Conservation (phyloP, 306 rosid genomes). For the Sicyos baderoa region DNA sequence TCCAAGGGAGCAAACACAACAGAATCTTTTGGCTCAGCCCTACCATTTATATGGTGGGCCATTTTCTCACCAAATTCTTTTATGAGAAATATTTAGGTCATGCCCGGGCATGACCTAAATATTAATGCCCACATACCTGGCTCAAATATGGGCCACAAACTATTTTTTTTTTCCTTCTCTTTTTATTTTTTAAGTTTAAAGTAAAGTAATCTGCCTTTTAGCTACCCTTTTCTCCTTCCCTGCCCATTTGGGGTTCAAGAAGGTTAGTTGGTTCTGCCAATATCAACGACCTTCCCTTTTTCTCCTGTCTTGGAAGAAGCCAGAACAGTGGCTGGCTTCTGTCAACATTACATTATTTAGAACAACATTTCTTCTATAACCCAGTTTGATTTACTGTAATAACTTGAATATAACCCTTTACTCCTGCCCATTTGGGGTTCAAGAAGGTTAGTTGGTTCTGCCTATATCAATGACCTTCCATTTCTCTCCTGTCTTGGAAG, state of each 20-base stretch:
- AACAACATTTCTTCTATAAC: neutral
- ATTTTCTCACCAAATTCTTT: constrained; percentile 18
- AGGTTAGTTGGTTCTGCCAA: constrained; percentile 7
- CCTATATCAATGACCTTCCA: neutral
- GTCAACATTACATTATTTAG: constrained; percentile 9
- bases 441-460: constrained; percentile 14
- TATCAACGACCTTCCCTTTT: neutral
- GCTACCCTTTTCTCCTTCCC: constrained; percentile 13
- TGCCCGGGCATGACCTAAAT: too few relatives aligned
- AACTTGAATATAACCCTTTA: constrained; percentile 10
- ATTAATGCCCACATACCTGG: too few relatives aligned
- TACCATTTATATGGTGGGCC: constrained; percentile 42
- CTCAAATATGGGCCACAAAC: too few relatives aligned
- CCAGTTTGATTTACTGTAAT: neutral
- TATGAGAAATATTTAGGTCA: too few relatives aligned
- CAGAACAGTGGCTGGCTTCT: neutral
- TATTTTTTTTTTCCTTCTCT: too few relatives aligned
- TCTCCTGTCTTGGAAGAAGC: neutral
- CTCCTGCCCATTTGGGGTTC: constrained; percentile 8
- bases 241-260: constrained; percentile 12
- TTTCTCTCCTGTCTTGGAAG: neutral
- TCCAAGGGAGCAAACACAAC: constrained; percentile 67
- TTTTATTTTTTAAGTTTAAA: too few relatives aligned
- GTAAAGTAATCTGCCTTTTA: too few relatives aligned
- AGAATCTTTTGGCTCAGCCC: constrained; percentile 34